These are phyloP conservation scores for Pseudocercospora eumusae DNA, from an alignment of 2,329 filamentous ascomycete genomes.

Conservation along the genomic window DNA sequence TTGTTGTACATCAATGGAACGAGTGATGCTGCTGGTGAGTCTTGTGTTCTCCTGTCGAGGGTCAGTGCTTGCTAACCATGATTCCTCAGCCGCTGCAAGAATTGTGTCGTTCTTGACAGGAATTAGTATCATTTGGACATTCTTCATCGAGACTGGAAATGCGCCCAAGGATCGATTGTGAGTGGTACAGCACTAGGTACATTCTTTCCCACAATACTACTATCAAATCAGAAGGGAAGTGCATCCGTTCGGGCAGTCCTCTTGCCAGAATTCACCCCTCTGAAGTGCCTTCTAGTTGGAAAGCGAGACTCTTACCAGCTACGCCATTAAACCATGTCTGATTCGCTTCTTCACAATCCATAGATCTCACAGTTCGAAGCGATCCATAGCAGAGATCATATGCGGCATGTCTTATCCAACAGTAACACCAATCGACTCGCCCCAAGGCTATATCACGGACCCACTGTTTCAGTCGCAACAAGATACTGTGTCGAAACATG, in stretches of 20 bases:
- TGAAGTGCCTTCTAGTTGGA: neutral
- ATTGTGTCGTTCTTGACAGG: constrained; percentile 28
- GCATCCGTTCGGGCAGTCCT: neutral
- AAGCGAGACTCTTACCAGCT: neutral
- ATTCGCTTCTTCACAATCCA: neutral
- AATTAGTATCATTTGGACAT: constrained; percentile 28
- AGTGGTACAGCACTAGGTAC: neutral
- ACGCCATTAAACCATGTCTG: neutral
- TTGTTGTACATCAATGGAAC: constrained; percentile 36
- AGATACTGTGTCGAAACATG: neutral
- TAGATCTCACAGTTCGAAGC: neutral
- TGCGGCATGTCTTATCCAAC: neutral
- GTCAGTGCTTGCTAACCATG: neutral
- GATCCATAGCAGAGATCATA: neutral
- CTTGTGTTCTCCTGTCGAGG: neutral
- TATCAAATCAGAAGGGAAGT: neutral
- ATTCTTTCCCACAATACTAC: neutral
- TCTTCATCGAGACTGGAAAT: constrained; percentile 38
- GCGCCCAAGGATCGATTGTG: constrained; percentile 23
- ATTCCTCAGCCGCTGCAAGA: constrained; percentile 14
- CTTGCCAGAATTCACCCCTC: neutral
- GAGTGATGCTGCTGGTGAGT: constrained; percentile 25
- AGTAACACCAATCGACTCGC: neutral
- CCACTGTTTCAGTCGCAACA: neutral
- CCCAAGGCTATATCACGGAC: neutral